Base-by-base conservation (phyloP, 345 rosid genomes). In the Salix koriyanagi region DNA sequence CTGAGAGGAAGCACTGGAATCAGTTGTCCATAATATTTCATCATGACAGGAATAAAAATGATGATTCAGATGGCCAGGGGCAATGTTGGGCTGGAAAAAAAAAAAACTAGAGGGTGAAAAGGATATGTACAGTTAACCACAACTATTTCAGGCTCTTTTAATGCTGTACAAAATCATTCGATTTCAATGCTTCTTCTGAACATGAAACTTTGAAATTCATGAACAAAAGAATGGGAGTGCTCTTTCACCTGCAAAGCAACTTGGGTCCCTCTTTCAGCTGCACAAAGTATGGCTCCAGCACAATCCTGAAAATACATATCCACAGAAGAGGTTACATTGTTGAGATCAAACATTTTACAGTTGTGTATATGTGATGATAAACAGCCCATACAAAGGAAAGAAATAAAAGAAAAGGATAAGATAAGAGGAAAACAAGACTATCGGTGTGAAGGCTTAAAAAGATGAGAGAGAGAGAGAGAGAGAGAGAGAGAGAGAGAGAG, bases 251-350 rank as follows among this genome's bases (percentile, higher is more conserved):
- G 99, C 86, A 95, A 81, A 78, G 99, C 91, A 69, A 93, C 97
- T 82, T 91, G 99, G 12, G 99, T 95, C 75, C 93, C 99, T 84
- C 97, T 86, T 90, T 95, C 99, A 1, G 97, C 96, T 73, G 97
- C 94, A 76, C 89, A 88, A 50, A 93, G 97, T 86, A 95, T 95
- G 37, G 86, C 94, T 82, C 97, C 97, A 1, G 99, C 99, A 41
- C 97, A 93, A 69, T 95, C 99, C 97, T 93, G 91, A 62, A 79
- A 81, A 71, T 78, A 23, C 21, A 50, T 10, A 69, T 34, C 56
- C 58, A 52, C 58, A 64, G 13, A 70, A 48, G 56, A 78, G 23
- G 79, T 23, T 9, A 11, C 19, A 67, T 25, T 48, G 67, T 30
- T 69, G 15, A 65, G 23, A 71, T 72, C 16, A 56, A 54, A 34